Percentiles rank a stretch among this genome's conserved stretches.
These are phyloP conservation scores for Tilletia caries DNA, from an alignment of 1,284 basidiomycete genomes.

Conservation along the genomic window DNA sequence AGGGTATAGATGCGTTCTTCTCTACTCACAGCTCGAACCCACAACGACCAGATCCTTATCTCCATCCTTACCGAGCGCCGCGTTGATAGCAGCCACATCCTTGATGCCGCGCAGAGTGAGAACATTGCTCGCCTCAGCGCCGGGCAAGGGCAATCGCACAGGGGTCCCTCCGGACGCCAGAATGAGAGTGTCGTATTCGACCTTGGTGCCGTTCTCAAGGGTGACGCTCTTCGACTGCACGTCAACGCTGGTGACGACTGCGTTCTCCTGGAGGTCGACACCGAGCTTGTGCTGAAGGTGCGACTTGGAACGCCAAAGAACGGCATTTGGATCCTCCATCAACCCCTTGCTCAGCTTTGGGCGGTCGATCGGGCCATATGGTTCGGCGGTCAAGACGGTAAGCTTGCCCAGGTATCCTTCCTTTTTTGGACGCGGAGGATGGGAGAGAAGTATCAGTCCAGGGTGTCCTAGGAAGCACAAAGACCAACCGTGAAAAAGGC, in stretches of 20 bases:
- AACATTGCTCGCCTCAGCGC: slow-evolving; percentile 73
- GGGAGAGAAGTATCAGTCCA: background rate
- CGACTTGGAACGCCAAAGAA: slow-evolving; percentile 69
- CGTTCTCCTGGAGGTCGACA: slow-evolving; percentile 69
- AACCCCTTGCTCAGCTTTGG: slow-evolving; percentile 88
- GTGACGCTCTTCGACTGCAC: slow-evolving; percentile 32
- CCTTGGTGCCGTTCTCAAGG: slow-evolving; percentile 53
- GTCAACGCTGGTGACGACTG: slow-evolving; percentile 46
- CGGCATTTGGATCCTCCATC: slow-evolving; percentile 70
- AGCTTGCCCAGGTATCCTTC: slow-evolving; percentile 74
- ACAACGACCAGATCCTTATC: slow-evolving; percentile 74
- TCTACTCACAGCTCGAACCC: slow-evolving; percentile 59
- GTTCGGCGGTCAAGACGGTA: slow-evolving; percentile 75
- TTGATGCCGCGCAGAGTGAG: slow-evolving; percentile 70
- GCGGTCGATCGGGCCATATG: slow-evolving; percentile 78
- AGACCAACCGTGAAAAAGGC: background rate
- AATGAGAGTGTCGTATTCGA: slow-evolving; percentile 55
- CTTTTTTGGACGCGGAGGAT: slow-evolving; percentile 55
- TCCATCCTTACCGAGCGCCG: slow-evolving; percentile 58
- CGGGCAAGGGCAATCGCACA: slow-evolving; percentile 71
- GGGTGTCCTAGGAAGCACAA: background rate
- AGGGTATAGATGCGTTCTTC: no score
- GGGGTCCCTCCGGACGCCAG: slow-evolving; percentile 56
- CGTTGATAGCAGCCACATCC: slow-evolving; percentile 73
- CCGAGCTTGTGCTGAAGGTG: slow-evolving; percentile 77